Conservation (phyloP, 768 basidiomycete genomes). For the Floccularia luteovirens region DNA sequence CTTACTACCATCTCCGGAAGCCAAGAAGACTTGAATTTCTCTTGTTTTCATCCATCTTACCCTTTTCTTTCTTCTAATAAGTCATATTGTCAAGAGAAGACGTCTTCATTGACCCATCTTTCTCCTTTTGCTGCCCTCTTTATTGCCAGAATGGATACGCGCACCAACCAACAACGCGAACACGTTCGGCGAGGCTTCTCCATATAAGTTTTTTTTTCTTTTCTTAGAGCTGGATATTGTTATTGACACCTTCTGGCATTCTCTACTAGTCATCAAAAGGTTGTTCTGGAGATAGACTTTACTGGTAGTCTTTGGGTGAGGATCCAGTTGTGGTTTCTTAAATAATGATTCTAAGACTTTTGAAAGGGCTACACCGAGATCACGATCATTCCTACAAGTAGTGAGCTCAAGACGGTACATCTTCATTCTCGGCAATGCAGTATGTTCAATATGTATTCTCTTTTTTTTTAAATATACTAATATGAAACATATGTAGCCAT, state of each 20-base stretch:
- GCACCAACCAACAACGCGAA: constrained; percentile 66
- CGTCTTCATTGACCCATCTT: constrained; percentile 17
- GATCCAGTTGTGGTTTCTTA: constrained; percentile 6
- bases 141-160: constrained; percentile 35
- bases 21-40: constrained; percentile 12
- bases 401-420: constrained; percentile 75
- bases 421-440: constrained; percentile 87
- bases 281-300: constrained; percentile 91
- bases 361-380: constrained; percentile 89
- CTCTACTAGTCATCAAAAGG: constrained; percentile 93
- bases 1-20: constrained; percentile 19
- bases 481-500: constrained; percentile 39
- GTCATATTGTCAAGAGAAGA: constrained; percentile 10
- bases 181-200: constrained; percentile 77
- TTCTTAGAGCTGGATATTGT: constrained; percentile 11
- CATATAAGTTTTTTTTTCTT: constrained; percentile 63
- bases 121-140: constrained; percentile 9
- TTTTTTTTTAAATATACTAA: constrained; percentile 7
- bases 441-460: constrained; percentile 29
- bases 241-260: constrained; percentile 39
- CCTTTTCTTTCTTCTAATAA: constrained; percentile 8
- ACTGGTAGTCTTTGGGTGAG: constrained; percentile 79
- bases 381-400: constrained; percentile 74
- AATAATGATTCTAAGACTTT: constrained; percentile 13
- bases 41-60: constrained; percentile 11